A percentile compares a stretch with the other conserved stretches of the same genome.
Evolutionary conservation across 2,329 filamentous ascomycete genomes (phyloP).

Genomic region (Monascus ruber): DNA sequence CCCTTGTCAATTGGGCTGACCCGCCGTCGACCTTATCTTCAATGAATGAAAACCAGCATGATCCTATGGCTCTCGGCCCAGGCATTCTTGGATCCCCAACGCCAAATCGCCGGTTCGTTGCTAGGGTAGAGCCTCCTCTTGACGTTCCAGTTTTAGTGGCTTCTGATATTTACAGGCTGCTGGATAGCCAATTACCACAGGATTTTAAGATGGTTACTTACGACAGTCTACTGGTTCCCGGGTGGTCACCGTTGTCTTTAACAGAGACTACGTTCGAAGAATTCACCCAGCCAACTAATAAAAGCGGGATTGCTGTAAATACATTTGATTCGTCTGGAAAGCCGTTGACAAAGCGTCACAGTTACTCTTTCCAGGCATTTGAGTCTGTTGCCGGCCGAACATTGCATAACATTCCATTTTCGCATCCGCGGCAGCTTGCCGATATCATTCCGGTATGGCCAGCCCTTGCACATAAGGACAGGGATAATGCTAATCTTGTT

Average conservation of each 20-base stretch:
- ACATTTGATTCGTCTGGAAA: conserved; percentile 19
- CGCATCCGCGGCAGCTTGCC: conserved; percentile 34
- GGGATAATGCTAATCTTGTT: conserved; percentile 1
- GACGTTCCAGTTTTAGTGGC: conserved; percentile 32
- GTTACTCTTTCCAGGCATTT: conserved; percentile 33
- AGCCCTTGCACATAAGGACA: neutral
- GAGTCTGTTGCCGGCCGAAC: conserved; percentile 30
- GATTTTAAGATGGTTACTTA: conserved; percentile 30
- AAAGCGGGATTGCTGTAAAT: conserved; percentile 21
- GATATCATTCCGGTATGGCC: conserved; percentile 30
- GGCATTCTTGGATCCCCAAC: conserved; percentile 24
- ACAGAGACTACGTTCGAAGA: conserved; percentile 15
- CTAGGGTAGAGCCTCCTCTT: conserved; percentile 30
- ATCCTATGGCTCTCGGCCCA: conserved; percentile 27
- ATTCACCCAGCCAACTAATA: conserved; percentile 17
- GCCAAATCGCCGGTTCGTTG: conserved; percentile 34
- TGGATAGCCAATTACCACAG: conserved; percentile 28
- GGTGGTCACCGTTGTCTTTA: conserved; percentile 12
- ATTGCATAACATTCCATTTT: conserved; percentile 32
- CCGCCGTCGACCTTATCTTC: conserved; percentile 25
- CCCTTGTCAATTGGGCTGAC: conserved; percentile 29
- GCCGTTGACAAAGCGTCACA: conserved; percentile 23
- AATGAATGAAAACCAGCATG: conserved; percentile 19
- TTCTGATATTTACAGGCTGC: conserved; percentile 29
- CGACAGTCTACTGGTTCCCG: conserved; percentile 27